Evolutionary conservation across 2,329 filamentous ascomycete species (phyloP), one percentile per base, ranked within the genome.

Genomic region (Sporothrix mexicana): DNA sequence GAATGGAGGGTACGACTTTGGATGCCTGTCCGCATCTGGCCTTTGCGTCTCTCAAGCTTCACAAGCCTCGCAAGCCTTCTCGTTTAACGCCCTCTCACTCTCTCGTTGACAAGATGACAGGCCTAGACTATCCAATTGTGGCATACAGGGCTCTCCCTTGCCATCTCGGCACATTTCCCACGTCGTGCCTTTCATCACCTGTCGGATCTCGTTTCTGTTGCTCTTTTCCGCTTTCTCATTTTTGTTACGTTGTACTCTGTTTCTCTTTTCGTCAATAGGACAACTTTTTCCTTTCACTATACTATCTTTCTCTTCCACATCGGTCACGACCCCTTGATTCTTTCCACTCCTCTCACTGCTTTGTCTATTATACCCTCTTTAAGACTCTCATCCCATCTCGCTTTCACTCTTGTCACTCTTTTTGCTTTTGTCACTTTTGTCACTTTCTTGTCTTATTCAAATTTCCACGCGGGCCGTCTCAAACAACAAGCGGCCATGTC

Each of bases 181-280:
- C 51, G 12, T 55, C 1, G 5, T 66, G 9, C 23, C 30, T 66
- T 47, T 66, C 41, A 45, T 66, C 61, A 66, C 41, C 61, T 47
- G 41, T 66, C 61, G 61, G n/a, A 66, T 66, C 0, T 66, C 61
- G 20, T 66, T 36, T 36, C 30, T 36, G 30, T 36, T 36, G 30
- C 30, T 36, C 30, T 36, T 36, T 36, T 36, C 2, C 3, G n/a
- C 30, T 36, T 7, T 3, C 30, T 36, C 30, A 6, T 5, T 36
- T 36, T 36, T 36, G 30, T 36, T 36, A 36, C 30, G 30, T 36
- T 36, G 30, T 36, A 36, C 30, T 36, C 30, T 36, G 5, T 4
- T 36, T 36, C 51, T 55, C 47, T 41, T 64, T 66, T 25, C 10
- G 41, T 66, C 61, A 66, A 66, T 66, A 66, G 61, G 20, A 64